Evolutionary conservation across 192 early-diverging fungal species (phyloP), one percentile per base, ranked within the genome.

Genomic region (Coemansia sp.): DNA sequence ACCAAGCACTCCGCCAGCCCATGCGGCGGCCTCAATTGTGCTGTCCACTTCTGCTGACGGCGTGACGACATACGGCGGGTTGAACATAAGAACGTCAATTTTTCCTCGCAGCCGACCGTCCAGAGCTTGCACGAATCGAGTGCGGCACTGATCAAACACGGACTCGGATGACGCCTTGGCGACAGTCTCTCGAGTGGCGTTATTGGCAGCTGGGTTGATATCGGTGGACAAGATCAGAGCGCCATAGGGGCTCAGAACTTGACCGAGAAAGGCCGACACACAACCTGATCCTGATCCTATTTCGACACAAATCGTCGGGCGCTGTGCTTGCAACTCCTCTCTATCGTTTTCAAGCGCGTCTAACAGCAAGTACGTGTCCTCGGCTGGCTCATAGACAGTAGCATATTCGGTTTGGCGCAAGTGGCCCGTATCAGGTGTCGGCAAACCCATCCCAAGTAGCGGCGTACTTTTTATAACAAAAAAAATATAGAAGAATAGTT

Each of bases 31-130:
- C 41, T 97, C 92, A 3, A 32, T 36, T 2, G 64, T 74, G 20
- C 45, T 45, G 39, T 77, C 75, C 27, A 96, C 88, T 53, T 98
- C 97, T 17, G 88, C 86, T 8, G 84, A 78, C 1, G 90, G 84
- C 1, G 97, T 98, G 1, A 95, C 89, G 7, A 93, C 97, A 71
- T 99, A 99, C 0, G 97, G 97, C 19, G 97, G 97, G 65, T 99
- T 99, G 75, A 97, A 97, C 34, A 93, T 68, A 7, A 97, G 80
- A 1, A 99, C 67, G 74, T 99, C 97, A 13, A 97, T 75, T 0
- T 55, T 41, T 1, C 85, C 67, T 13, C 61, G 20, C 5, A 94
- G 68, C 41, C 91, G 78, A 1, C 83, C 75, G 12, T 87, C 70
- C 13, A 94, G 67, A 4, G 77, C 83, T 38, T 79, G 72, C 0